Evolutionary conservation across 2,329 filamentous ascomycete species (phyloP), one percentile per base, ranked within the genome.

Genomic region (Cryphonectria nitschkei): DNA sequence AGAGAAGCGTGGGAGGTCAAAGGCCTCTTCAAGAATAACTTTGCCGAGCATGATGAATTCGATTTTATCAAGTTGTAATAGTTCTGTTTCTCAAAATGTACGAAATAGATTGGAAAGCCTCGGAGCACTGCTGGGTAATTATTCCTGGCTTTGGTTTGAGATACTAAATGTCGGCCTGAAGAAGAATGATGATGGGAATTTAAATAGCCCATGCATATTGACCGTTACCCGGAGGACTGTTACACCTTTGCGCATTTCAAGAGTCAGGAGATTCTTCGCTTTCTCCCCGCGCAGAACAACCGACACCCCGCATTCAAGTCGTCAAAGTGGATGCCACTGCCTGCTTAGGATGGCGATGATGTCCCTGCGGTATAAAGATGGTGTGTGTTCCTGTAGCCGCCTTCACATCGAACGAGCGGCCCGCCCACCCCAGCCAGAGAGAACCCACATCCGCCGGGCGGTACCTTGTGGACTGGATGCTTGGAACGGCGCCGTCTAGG

Each of bases 21-120:
- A 90, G 19, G 88, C 87, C 79, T 90, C 88, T 77, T 90, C 88
- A 32, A 90, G 81, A 16, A 86, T 86, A 70, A 90, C 83, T 73
- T 91, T 90, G 72, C 89, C 88, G 16, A 84, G 79, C 87, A 89
- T 50, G 19, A 50, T 19, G 46, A 22, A 4, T 22, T n/a, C 14
- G 46, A 50, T 50, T 7, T n/a, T 19, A 9, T 39, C 37, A 39
- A 39, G 37, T 39, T 39, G 11, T 39, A 9, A 39, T 39, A 9
- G 1, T 39, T 39, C 37, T 13, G 11, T 39, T 11, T 39, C 37
- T 8, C 19, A n/a, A 19, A 9, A 1, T 50, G 46, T n/a, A n/a
- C 46, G 46, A 50, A 22, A 8, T 22, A n/a, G 2, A 9, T 50
- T 50, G 22, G 46, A 50, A n/a, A 7, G 22, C n/a, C 7, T n/a